Base-by-base conservation (phyloP, 2,329 filamentous ascomycete genomes). In the Cercospora zeae-maydis region DNA sequence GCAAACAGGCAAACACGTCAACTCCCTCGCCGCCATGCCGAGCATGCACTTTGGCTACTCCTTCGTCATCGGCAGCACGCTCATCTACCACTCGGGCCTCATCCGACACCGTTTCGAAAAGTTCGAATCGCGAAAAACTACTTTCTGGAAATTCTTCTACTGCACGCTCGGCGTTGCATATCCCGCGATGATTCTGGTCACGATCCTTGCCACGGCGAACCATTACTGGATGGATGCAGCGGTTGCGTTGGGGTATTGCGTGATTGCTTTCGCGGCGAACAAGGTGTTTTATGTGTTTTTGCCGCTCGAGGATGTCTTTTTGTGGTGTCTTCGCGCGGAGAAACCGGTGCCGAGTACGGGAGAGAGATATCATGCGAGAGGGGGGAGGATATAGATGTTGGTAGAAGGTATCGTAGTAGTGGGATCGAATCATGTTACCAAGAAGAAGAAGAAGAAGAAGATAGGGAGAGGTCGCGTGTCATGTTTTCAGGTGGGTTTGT, bases 131-230 rank as follows among this genome's bases (percentile, higher is more conserved):
- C 70, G 77, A 45, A 81, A 81, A 68, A 75, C 73, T 7, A 59
- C 66, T 1, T 70, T 77, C 42, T 77, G 78, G 69, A 80, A 80
- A 66, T 64, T 76, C 4, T 77, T 80, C 59, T 82, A 81, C 63
- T 66, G 80, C 2, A n/a, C 72, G 0, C 54, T 83, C 14, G 83
- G 83, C 31, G 62, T 85, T 16, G 74, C 77, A 52, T 86, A 86
- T 69, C 84, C 84, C 1, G 67, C 74, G 4, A 80, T 83, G 69
- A 83, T 86, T 57, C 70, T 87, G 54, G 77, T 81, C 0, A 82
- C 82, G 31, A 86, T 87, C 62, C 79, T 87, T 16, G 81, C 84
- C 11, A 86, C 84, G 0, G 84, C 84, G 30, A 87, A 87, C 66
- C 84, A 84, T 69, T 88, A 83, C 71, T 81, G 80, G 75, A 75